A percentile compares a stretch with the other conserved stretches of the same genome.
These are phyloP conservation scores for Euphorbia schlechtendalii DNA, from an alignment of 441 rosid species.

Conservation along the genomic window DNA sequence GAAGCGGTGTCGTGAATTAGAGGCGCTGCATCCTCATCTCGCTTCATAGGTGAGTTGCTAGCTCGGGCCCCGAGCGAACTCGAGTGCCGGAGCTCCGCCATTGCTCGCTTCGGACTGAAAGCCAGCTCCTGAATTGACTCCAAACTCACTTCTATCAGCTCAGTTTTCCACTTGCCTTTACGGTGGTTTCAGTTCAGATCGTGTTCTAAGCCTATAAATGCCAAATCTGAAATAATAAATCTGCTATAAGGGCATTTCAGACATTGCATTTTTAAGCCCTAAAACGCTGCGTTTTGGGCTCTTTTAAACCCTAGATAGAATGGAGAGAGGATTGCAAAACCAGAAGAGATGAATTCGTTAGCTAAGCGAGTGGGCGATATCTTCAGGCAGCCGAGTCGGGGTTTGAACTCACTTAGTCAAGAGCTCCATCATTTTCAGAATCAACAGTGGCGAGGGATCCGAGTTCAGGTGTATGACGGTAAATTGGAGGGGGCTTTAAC, in stretches of 20 bases:
- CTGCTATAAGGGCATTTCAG: background rate
- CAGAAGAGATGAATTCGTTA: conserved; percentile 41
- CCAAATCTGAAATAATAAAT: conserved; percentile 3
- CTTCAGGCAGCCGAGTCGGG: conserved; percentile 27
- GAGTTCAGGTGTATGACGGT: conserved; percentile 59
- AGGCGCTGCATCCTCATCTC: conserved; percentile 82
- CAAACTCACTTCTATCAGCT: background rate
- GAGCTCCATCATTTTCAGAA: conserved; percentile 16
- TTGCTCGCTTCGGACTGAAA: conserved; percentile 76
- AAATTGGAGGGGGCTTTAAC: conserved; percentile 63
- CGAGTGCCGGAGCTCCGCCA: conserved; percentile 96
- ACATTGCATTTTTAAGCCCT: background rate
- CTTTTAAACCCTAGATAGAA: background rate
- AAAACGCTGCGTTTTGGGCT: background rate
- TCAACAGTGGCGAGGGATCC: conserved; percentile 69
- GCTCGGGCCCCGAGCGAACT: conserved; percentile 79
- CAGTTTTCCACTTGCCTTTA: background rate
- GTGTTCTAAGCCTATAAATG: conserved; percentile 5
- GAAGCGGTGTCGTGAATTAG: conserved; percentile 48
- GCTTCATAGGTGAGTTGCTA: conserved; percentile 76
- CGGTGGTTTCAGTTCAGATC: background rate
- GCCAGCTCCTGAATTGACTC: conserved; percentile 41
- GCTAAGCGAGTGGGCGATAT: conserved; percentile 26
- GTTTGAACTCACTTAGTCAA: conserved; percentile 15
- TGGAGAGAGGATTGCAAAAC: background rate